These are phyloP conservation scores for Pseudonitzschia delicatissima DNA, from an alignment of 108 stramenopile species.

Conservation along the genomic window DNA sequence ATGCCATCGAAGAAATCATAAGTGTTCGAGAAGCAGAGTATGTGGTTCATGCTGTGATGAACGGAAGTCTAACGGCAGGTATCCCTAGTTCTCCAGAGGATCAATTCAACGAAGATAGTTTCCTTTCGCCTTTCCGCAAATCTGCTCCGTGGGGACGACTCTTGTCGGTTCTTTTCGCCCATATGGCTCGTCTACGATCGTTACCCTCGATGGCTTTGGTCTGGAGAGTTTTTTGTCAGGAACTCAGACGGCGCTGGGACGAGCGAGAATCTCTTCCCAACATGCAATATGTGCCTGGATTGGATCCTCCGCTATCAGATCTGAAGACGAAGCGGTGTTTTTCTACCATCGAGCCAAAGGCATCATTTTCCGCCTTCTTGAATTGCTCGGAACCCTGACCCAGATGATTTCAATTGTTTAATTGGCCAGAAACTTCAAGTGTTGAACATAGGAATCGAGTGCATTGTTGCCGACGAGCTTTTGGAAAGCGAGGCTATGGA, in stretches of 20 bases:
- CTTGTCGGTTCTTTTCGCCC: slow-evolving; percentile 79
- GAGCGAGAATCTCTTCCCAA: slow-evolving; percentile 72
- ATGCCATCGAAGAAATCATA: slow-evolving; percentile 47
- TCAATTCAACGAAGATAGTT: slow-evolving; percentile 24
- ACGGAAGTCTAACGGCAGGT: slow-evolving; percentile 23
- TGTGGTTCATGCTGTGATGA: slow-evolving; percentile 38
- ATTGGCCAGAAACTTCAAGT: slow-evolving; percentile 88
- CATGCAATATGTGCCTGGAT: slow-evolving; percentile 59
- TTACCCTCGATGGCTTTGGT: slow-evolving; percentile 72
- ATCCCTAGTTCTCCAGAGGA: slow-evolving; percentile 63
- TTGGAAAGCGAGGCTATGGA: slow-evolving; percentile 36
- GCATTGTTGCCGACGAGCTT: slow-evolving; percentile 55
- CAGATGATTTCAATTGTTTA: slow-evolving; percentile 68
- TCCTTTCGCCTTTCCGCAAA: slow-evolving; percentile 45
- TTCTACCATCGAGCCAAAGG: slow-evolving; percentile 35
- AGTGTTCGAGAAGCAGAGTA: slow-evolving; percentile 35
- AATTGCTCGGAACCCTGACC: slow-evolving; percentile 60
- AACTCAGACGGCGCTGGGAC: slow-evolving; percentile 73
- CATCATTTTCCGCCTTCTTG: slow-evolving; percentile 40
- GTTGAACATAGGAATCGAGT: slow-evolving; percentile 79
- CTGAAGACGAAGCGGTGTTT: slow-evolving; percentile 24
- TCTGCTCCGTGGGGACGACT: slow-evolving; percentile 77
- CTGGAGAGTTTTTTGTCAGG: slow-evolving; percentile 71
- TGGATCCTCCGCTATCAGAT: slow-evolving; percentile 44
- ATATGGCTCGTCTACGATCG: slow-evolving; percentile 67